These are phyloP conservation scores for Xylaria sp. DNA, from an alignment of 2,329 filamentous ascomycete genomes.

Conservation along the genomic window DNA sequence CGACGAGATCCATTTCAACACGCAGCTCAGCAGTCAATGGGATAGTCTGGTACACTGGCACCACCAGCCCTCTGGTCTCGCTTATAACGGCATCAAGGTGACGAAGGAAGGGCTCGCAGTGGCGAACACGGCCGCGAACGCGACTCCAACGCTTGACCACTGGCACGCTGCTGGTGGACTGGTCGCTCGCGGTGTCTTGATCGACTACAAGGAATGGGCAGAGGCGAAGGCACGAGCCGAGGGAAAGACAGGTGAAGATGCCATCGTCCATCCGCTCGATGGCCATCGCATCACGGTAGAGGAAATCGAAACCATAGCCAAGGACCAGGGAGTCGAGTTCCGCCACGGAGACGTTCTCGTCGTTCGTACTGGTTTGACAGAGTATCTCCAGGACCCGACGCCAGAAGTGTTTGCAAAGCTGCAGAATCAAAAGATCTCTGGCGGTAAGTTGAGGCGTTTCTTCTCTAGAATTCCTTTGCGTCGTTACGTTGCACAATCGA, in stretches of 20 bases:
- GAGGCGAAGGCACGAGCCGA: constrained; percentile 58
- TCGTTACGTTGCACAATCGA: background rate
- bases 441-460: constrained; percentile 41
- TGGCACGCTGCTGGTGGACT: constrained; percentile 65
- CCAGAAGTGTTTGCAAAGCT: constrained; percentile 52
- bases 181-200: constrained; percentile 65
- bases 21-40: constrained; percentile 67
- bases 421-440: constrained; percentile 46
- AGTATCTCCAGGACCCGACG: constrained; percentile 63
- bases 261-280: constrained; percentile 63
- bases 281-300: constrained; percentile 64
- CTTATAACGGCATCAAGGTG: constrained; percentile 63
- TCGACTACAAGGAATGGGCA: constrained; percentile 61
- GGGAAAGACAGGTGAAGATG: constrained; percentile 55
- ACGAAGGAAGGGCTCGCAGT: constrained; percentile 50
- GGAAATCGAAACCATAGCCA: constrained; percentile 68
- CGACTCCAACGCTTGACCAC: constrained; percentile 58
- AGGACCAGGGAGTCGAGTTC: constrained; percentile 70
- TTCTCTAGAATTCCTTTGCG: background rate
- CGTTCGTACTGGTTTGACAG: constrained; percentile 71
- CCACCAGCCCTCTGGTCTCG: constrained; percentile 56
- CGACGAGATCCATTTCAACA: constrained; percentile 66
- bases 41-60: constrained; percentile 63
- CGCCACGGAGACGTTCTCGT: constrained; percentile 74
- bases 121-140: constrained; percentile 48